Evolutionary conservation across 345 rosid genomes (phyloP), one percentile per base, ranked within the genome.

Genomic region (Pistacia vera): DNA sequence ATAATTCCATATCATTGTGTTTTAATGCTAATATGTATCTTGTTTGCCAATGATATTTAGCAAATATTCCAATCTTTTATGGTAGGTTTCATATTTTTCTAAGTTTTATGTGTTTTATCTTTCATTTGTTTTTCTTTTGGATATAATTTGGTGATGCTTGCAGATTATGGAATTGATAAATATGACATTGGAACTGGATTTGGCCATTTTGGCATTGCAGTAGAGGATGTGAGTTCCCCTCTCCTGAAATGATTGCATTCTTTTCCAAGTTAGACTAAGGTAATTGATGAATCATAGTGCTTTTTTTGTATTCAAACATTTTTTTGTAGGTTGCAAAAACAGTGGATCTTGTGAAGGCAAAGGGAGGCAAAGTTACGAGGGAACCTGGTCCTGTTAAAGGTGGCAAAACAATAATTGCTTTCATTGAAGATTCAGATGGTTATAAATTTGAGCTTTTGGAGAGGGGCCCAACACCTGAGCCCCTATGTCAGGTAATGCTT

Each of bases 401-500:
- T 79, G 97, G 99, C 49, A 90, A 64, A 20, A 88, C 97, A 44
- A 86, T 93, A 13, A 93, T 91, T 62, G 99, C 99, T 51, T 96
- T 94, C 84, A 80, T 93, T 71, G 97, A 93, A 86, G 97, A 95
- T 86, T 97, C 97, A 61, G 98, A 93, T 85, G 98, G 98, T 82
- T 96, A 92, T 81, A 93, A 88, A 81, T 96, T 96, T 86, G 98
- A 96, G 80, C 93, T 96, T 52, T 83, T 96, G 84, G 97, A 91
- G 81, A 96, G 99, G 80, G 97, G 89, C 36, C 95, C 97, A 72
- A 96, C 99, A 25, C 98, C 97, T 17, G 99, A 96, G 85, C 98
- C 99, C 38, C 81, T 96, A 44, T 93, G 99, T 85, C 98, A 93
- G 86, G 97, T 96, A 81, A 96, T 96, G 99, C 97, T 96, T 75